Evolutionary conservation across 768 basidiomycete species (phyloP).

Genomic region (Lactifluus rugatus): DNA sequence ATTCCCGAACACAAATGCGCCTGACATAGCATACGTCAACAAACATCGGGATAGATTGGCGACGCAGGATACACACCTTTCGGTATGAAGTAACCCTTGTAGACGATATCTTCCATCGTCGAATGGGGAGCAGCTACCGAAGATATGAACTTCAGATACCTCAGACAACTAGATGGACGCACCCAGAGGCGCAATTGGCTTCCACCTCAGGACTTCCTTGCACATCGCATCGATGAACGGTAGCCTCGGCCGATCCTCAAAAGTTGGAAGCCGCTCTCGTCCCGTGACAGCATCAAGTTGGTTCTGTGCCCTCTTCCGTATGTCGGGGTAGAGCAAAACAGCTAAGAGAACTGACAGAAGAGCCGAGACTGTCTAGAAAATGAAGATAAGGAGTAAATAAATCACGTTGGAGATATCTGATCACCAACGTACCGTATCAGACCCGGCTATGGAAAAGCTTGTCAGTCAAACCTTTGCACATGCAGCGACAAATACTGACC

Average conservation of each 20-base stretch:
- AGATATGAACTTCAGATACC: not conserved
- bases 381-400: not conserved
- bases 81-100: not conserved
- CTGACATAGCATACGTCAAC: not conserved
- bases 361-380: not conserved
- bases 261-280: conserved; percentile 3
- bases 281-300: no score
- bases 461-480: not conserved
- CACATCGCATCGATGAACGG: not conserved
- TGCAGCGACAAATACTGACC: no score
- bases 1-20: not conserved
- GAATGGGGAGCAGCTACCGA: not conserved
- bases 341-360: not conserved
- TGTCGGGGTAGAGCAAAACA: not conserved
- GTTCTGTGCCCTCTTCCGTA: not conserved
- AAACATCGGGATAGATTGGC: not conserved
- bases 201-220: no score
- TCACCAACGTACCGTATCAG: not conserved
- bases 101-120: not conserved
- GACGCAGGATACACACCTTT: not conserved
- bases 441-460: not conserved
- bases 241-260: not conserved
- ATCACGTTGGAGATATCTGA: no score
- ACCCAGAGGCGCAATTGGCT: no score
- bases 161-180: not conserved